These are phyloP conservation scores for Leishmania major DNA, from an alignment of 208 protist genomes.

Conservation along the genomic window DNA sequence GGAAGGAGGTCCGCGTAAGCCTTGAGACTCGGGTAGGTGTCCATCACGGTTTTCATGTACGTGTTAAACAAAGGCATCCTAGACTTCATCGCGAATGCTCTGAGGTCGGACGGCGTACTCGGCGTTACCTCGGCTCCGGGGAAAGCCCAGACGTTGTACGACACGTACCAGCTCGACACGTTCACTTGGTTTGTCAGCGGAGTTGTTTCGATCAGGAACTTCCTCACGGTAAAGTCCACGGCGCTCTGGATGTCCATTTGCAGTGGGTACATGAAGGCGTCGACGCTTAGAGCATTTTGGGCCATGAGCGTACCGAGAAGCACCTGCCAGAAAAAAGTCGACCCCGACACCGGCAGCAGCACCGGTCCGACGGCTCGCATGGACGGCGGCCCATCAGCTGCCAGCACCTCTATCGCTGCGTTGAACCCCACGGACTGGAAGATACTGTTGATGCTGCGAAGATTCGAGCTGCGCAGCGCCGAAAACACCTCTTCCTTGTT, in stretches of 20 bases:
- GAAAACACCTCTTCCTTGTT: constrained; percentile 1
- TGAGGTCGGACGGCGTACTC: not conserved
- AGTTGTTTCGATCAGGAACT: constrained; percentile 1
- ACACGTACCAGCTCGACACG: constrained; percentile 20
- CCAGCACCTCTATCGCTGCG: constrained; percentile 4
- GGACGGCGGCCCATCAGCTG: not conserved
- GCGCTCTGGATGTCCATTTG: constrained; percentile 14
- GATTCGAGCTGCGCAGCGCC: constrained; percentile 5
- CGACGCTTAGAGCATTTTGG: too few species aligned
- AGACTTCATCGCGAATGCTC: not conserved
- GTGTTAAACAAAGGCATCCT: constrained; percentile 5
- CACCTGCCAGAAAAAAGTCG: constrained; percentile 19
- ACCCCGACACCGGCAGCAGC: constrained; percentile 17
- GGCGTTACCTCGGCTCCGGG: constrained; percentile 2
- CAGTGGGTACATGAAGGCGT: constrained; percentile 1
- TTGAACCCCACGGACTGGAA: not conserved
- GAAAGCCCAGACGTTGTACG: constrained; percentile 23
- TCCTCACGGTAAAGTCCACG: not conserved
- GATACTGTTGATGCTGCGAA: constrained; percentile 4
- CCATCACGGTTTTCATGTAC: not conserved
- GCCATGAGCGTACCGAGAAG: not conserved
- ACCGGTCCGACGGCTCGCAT: constrained; percentile 3
- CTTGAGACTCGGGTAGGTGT: not conserved
- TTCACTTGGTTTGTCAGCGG: constrained; percentile 1
- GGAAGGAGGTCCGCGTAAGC: constrained; percentile 8